Conservation (phyloP, 768 basidiomycete genomes). For the Collybia sordida region DNA sequence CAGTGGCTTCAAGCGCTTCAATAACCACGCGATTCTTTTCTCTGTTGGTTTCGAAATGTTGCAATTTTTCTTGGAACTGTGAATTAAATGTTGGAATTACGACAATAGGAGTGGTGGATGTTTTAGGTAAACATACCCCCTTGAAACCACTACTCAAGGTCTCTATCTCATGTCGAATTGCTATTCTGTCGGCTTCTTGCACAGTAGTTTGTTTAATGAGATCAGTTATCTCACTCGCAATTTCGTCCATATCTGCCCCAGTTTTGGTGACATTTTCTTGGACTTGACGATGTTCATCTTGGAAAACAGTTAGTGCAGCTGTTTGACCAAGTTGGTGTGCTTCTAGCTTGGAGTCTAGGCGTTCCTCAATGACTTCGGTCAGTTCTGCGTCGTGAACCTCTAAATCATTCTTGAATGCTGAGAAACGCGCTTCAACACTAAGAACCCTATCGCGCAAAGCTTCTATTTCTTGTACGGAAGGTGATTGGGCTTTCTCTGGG, state of each 20-base stretch:
- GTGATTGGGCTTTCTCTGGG: not conserved
- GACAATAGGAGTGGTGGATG: not conserved
- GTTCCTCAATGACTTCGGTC: conserved; percentile 16
- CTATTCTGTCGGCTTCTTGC: conserved; percentile 7
- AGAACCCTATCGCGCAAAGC: conserved; percentile 16
- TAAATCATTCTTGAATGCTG: conserved; percentile 21
- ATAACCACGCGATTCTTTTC: conserved; percentile 18
- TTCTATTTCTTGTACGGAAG: conserved; percentile 12
- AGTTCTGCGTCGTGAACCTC: conserved; percentile 16
- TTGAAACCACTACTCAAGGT: conserved; percentile 8
- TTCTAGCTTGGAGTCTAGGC: conserved; percentile 18
- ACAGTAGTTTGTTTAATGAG: conserved; percentile 13
- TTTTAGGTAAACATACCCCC: conserved; percentile 7
- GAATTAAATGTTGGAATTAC: not conserved
- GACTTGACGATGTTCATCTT: conserved; percentile 2
- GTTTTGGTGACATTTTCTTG: conserved; percentile 14
- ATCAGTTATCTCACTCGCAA: conserved; percentile 17
- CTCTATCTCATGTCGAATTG: conserved; percentile 3
- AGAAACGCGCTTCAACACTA: conserved; percentile 14
- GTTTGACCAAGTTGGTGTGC: conserved; percentile 8
- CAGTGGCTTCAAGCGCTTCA: conserved; percentile 22
- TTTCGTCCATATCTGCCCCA: conserved; percentile 17
- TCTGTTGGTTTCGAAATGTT: conserved; percentile 11
- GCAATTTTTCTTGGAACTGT: conserved; percentile 21
- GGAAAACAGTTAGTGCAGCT: not conserved